phyloP scores from a whole-genome alignment of 2,329 filamentous ascomycete genomes.

The Pseudogymnoascus sp. region DNA sequence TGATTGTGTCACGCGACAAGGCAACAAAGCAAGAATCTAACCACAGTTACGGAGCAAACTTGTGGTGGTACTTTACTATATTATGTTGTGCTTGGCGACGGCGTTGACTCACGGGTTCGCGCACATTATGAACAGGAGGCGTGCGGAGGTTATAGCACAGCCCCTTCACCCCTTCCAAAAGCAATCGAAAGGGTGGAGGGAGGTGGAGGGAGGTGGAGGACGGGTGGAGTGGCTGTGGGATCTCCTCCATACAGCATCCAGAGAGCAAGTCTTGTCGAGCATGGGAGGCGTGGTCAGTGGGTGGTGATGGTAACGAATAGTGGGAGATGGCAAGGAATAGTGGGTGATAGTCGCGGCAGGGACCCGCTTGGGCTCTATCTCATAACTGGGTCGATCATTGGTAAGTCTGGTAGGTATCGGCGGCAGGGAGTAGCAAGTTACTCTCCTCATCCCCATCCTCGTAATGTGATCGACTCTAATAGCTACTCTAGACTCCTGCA shows the following conservation, averaged over 20 bases:
- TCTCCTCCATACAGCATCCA: background rate
- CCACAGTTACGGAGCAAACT: background rate
- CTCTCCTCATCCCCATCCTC: background rate
- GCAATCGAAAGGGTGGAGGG: background rate
- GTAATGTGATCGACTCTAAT: background rate
- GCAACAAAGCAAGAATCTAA: background rate
- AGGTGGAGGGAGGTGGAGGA: no score
- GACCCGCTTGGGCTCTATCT: slow-evolving; percentile 3
- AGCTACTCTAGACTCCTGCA: background rate
- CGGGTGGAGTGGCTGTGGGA: background rate
- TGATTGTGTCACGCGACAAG: slow-evolving; percentile 2
- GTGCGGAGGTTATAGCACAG: background rate
- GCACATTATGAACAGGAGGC: background rate
- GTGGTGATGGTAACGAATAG: background rate
- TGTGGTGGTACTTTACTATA: background rate
- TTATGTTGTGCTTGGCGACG: background rate
- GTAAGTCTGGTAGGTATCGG: background rate
- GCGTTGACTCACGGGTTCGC: background rate
- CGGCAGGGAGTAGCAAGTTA: no score
- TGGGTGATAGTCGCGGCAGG: background rate
- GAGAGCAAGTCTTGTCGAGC: background rate
- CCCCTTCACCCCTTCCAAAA: background rate
- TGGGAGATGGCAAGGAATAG: background rate
- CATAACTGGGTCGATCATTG: background rate
- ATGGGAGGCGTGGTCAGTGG: background rate